These are phyloP conservation scores for Ceratobasidium sp. DNA, from an alignment of 1,284 basidiomycete species.

Conservation along the genomic window DNA sequence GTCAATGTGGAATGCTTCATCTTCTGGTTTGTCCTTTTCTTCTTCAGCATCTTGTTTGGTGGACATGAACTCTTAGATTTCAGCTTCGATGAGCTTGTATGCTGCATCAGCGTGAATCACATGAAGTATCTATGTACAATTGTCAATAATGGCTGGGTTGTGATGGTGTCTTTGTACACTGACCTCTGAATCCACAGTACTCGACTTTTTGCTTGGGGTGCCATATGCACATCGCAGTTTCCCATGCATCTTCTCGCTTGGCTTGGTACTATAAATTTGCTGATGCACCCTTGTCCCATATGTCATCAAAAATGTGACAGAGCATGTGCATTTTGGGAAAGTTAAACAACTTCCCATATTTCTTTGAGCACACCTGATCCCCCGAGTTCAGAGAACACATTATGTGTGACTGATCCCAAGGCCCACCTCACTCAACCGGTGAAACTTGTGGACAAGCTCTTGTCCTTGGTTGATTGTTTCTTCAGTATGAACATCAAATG, in stretches of 20 bases:
- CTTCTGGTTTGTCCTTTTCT: not conserved
- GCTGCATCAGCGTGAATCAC: not conserved
- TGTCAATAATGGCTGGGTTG: too few species aligned
- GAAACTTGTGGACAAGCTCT: not conserved
- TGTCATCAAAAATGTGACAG: not conserved
- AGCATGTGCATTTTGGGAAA: constrained; percentile 6
- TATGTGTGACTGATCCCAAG: too few species aligned
- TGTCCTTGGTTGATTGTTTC: not conserved
- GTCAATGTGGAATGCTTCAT: not conserved
- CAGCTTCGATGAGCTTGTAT: not conserved
- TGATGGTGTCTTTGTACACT: not conserved
- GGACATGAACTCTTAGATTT: not conserved
- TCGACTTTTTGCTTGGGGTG: not conserved
- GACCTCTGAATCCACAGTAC: not conserved
- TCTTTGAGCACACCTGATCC: not conserved
- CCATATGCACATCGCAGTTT: not conserved
- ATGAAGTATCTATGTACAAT: not conserved
- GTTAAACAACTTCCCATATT: not conserved
- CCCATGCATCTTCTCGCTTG: not conserved
- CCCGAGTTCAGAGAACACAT: too few species aligned
- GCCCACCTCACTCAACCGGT: not conserved
- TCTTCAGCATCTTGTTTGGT: not conserved
- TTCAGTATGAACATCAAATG: not conserved
- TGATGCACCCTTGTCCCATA: not conserved
- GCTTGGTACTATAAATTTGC: constrained; percentile 1